Evolutionary conservation across 108 stramenopile genomes (phyloP).

Genomic region (Cylindrotheca fusiformis): DNA sequence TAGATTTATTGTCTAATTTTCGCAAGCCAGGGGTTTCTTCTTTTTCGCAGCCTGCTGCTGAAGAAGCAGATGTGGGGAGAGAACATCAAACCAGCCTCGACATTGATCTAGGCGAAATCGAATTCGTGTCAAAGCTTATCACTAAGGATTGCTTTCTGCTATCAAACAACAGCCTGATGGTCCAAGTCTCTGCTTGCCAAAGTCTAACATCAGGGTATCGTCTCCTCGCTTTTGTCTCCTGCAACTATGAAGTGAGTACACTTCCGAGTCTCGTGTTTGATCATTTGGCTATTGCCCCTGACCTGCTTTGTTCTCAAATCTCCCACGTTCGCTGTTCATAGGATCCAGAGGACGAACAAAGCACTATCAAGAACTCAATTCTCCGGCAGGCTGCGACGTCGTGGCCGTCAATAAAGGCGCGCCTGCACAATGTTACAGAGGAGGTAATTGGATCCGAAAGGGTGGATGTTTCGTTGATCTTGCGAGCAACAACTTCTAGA

Average conservation of each 20-base stretch:
- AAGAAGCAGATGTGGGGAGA: background rate
- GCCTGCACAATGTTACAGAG: slow-evolving; percentile 12
- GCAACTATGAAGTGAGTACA: slow-evolving; percentile 1
- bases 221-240: slow-evolving; percentile 16
- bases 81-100: background rate
- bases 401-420: slow-evolving; percentile 33
- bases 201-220: slow-evolving; percentile 18
- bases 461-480: slow-evolving; percentile 8
- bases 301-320: background rate
- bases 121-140: slow-evolving; percentile 15
- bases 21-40: no score
- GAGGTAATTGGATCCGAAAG: slow-evolving; percentile 2
- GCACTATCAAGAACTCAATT: slow-evolving; percentile 16
- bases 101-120: background rate
- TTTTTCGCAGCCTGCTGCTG: no score
- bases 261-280: background rate
- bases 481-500: background rate
- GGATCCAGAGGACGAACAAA: slow-evolving; percentile 15
- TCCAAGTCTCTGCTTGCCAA: slow-evolving; percentile 21
- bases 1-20: background rate
- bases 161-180: slow-evolving; percentile 15
- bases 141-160: slow-evolving; percentile 17
- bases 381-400: slow-evolving; percentile 27
- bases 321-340: background rate
- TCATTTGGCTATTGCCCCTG: background rate